Base-by-base conservation (phyloP, 129 eudicot species). In the Daucus carota region DNA sequence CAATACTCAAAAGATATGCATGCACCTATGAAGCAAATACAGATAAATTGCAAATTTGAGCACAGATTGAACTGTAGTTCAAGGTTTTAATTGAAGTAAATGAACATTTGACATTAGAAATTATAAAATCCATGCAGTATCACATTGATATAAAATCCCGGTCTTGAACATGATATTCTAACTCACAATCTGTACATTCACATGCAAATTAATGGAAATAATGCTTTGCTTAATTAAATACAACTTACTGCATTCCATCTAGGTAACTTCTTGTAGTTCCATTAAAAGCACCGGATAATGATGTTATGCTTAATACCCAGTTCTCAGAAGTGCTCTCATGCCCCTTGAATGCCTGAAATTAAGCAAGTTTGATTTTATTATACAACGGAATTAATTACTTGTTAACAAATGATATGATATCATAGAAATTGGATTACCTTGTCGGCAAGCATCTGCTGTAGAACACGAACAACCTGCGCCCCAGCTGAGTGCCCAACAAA, bases 401-500 rank as follows among this genome's bases (percentile, higher is more conserved):
- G 8, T 3, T 63, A 28, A 22, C 31, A 11, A 9, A n/a, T 29
- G 22, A 22, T 43, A 75, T 20, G 40, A 52, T 32, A 76, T 5
- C 45, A 46, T 38, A 40, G 76, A 75, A 68, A 84, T 6, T 72
- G 4, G 26, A 72, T 78, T 28, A 91, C 99, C 94, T 94, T 89
- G 81, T 91, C 93, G 26, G 96, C 92, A 57, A 94, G 96, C 99
- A 94, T 94, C 81, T 94, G 97, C 76, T 94, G 97, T 85, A 94
- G 81, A 81, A 85, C 88, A 3, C 99, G 88, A 33, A 88, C 88
- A 69, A 94, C 97, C 52, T 94, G 97, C 2, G 94, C 97, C 42
- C 99, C 99, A 22, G 99, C 97, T 24, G 99, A 94, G 80, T 94
- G 99, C 76, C 99, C 99, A 50, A 94, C 99, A 78, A 91, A 94